Conservation (phyloP, 140 eudicot species). For the Artemisia princeps region DNA sequence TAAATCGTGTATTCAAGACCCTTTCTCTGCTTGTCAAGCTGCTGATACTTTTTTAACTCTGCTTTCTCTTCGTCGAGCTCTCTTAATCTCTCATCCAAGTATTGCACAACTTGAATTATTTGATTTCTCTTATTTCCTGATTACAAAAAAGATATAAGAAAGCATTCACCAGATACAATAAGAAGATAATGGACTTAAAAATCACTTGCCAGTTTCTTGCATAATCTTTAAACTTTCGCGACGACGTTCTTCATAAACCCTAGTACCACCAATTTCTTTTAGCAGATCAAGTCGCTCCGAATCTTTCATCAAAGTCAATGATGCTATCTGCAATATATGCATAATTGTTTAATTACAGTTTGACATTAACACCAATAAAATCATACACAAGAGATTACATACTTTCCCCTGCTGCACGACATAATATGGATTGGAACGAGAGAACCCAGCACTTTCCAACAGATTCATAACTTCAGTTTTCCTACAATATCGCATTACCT, state of each 20-base stretch:
- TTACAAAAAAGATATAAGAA: conserved; percentile 16
- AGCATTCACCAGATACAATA: conserved; percentile 13
- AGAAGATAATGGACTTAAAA: conserved; percentile 7
- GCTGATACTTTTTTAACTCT: conserved; percentile 80
- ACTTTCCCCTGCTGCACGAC: conserved; percentile 98
- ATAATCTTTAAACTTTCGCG: conserved; percentile 95
- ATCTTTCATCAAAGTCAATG: conserved; percentile 88
- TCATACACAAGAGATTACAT: conserved; percentile 20
- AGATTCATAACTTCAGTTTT: conserved; percentile 95
- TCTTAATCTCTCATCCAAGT: conserved; percentile 90
- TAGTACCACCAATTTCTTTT: conserved; percentile 98
- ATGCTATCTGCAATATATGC: conserved; percentile 57
- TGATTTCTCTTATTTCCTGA: conserved; percentile 89
- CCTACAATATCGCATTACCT: conserved; percentile 40
- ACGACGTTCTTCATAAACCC: conserved; percentile 92
- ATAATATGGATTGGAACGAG: conserved; percentile 94
- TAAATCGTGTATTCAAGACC: conserved; percentile 80
- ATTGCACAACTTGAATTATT: conserved; percentile 91
- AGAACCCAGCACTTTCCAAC: conserved; percentile 97
- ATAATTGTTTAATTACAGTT: conserved; percentile 15
- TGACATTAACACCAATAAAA: not conserved
- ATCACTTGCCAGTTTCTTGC: conserved; percentile 89
- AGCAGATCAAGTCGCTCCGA: conserved; percentile 83
- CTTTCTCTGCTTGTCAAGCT: conserved; percentile 88
- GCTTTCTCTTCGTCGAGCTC: conserved; percentile 98